Percentiles rank a stretch among this genome's conserved stretches.
phyloP scores from a whole-genome alignment of 1,139 yeast species.

The Blastobotrys proliferans region DNA sequence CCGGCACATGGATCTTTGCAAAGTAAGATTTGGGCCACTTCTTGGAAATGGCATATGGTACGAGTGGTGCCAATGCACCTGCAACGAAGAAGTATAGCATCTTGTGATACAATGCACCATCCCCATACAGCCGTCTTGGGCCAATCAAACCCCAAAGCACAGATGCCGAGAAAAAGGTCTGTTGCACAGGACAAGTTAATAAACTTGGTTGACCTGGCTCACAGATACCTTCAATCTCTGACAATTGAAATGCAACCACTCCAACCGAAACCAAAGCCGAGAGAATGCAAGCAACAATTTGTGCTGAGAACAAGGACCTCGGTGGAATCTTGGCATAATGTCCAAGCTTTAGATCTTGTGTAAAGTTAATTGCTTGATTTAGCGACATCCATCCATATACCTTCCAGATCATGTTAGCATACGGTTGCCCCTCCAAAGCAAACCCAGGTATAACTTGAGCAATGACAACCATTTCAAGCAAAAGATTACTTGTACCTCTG shows the following conservation, averaged over 20 bases:
- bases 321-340: constrained; percentile 62
- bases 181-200: constrained; percentile 37
- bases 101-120: constrained; percentile 37
- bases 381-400: not conserved
- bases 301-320: constrained; percentile 54
- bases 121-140: constrained; percentile 51
- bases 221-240: constrained; percentile 45
- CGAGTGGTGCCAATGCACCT: constrained; percentile 21
- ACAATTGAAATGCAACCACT: constrained; percentile 50
- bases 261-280: constrained; percentile 46
- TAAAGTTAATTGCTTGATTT: not conserved
- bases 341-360: constrained; percentile 42
- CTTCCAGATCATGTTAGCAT: not conserved
- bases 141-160: constrained; percentile 63
- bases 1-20: not conserved
- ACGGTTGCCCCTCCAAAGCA: not conserved
- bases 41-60: not conserved
- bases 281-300: constrained; percentile 41
- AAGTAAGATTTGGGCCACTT: not conserved
- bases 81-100: constrained; percentile 43
- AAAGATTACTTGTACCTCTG: not conserved
- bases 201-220: constrained; percentile 36
- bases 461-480: not conserved
- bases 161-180: constrained; percentile 48
- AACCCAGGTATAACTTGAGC: not conserved